Evolutionary conservation across 2,329 filamentous ascomycete genomes (phyloP).

Genomic region (Aureobasidium sp.): DNA sequence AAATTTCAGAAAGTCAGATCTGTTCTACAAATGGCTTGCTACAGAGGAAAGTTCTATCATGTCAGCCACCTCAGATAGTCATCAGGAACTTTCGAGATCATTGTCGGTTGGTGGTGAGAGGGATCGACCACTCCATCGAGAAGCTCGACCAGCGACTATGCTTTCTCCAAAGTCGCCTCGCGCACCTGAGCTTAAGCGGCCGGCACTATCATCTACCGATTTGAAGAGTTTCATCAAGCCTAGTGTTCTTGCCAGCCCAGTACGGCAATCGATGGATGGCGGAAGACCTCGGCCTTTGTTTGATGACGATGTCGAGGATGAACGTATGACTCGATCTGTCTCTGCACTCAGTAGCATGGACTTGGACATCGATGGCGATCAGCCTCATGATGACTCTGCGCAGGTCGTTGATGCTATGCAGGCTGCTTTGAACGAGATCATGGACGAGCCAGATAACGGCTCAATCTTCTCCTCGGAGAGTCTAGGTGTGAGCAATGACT

Average conservation of each 20-base stretch:
- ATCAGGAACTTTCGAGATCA: neutral
- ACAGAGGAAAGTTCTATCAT: slow-evolving; percentile 54
- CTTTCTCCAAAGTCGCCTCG: slow-evolving; percentile 6
- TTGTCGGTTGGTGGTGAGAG: neutral
- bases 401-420: slow-evolving; percentile 87
- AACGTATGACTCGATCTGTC: slow-evolving; percentile 66
- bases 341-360: slow-evolving; percentile 77
- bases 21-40: slow-evolving; percentile 93
- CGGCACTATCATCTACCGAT: slow-evolving; percentile 54
- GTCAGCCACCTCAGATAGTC: neutral
- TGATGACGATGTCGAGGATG: slow-evolving; percentile 70
- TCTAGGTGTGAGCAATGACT: slow-evolving; percentile 41
- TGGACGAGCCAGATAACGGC: slow-evolving; percentile 60
- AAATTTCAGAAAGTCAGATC: slow-evolving; percentile 81
- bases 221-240: slow-evolving; percentile 30
- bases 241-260: slow-evolving; percentile 33
- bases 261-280: slow-evolving; percentile 65
- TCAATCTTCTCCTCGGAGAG: slow-evolving; percentile 54
- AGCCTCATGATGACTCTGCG: slow-evolving; percentile 48
- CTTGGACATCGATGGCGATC: slow-evolving; percentile 50
- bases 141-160: neutral
- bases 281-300: slow-evolving; percentile 53
- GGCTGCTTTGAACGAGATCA: slow-evolving; percentile 81
- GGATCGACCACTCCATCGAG: neutral
- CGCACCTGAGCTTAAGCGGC: slow-evolving; percentile 46